phyloP scores from a whole-genome alignment of 208 protist species.

The Trypanosoma caninum region DNA sequence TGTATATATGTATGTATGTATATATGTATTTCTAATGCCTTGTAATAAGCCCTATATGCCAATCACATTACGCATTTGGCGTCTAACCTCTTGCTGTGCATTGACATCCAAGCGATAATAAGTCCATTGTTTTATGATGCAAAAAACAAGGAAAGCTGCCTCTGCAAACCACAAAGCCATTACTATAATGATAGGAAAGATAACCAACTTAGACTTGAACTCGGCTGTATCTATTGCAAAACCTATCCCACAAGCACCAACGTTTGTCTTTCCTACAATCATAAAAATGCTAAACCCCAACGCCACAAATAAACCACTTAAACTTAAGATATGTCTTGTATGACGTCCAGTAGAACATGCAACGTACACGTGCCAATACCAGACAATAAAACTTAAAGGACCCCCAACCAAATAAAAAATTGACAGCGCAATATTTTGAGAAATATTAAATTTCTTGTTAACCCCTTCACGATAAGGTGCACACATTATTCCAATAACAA shows the following conservation, averaged over 20 bases:
- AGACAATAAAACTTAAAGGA: slow-evolving; percentile 63
- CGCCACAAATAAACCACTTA: slow-evolving; percentile 53
- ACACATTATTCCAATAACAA: slow-evolving; percentile 43
- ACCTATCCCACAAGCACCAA: slow-evolving; percentile 50
- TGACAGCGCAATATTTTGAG: slow-evolving; percentile 39
- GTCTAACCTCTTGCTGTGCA: slow-evolving; percentile 34
- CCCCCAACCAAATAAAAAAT: slow-evolving; percentile 55
- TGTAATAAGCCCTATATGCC: slow-evolving; percentile 14
- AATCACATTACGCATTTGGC: slow-evolving; percentile 20
- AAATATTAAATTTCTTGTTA: slow-evolving; percentile 34
- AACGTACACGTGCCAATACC: slow-evolving; percentile 64
- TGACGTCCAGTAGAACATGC: slow-evolving; percentile 45
- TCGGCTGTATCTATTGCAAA: slow-evolving; percentile 31
- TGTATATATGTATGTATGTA: neutral
- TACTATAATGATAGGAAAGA: slow-evolving; percentile 47
- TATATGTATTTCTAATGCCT: neutral
- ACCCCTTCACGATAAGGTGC: slow-evolving; percentile 17
- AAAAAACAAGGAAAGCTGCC: slow-evolving; percentile 39
- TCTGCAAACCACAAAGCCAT: slow-evolving; percentile 46
- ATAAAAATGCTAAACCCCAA: slow-evolving; percentile 51
- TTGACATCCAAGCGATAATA: slow-evolving; percentile 67
- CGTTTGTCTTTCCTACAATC: slow-evolving; percentile 37
- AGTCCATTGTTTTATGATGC: slow-evolving; percentile 46
- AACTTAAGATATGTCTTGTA: slow-evolving; percentile 43
- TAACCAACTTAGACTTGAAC: slow-evolving; percentile 27